Base-by-base conservation (phyloP, 495 filamentous ascomycete species). In the Aspergillus panamensis region DNA sequence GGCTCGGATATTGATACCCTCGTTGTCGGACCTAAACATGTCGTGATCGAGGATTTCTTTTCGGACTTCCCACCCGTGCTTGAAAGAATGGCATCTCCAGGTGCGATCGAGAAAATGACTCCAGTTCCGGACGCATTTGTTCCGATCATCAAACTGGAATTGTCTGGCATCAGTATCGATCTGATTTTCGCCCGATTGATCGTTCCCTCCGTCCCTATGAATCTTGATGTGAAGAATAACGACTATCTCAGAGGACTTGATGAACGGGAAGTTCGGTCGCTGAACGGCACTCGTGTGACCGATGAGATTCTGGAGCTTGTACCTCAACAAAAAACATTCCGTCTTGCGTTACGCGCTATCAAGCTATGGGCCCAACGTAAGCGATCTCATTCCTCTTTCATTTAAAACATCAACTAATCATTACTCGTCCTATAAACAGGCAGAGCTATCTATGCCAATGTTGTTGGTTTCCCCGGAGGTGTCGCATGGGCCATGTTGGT, bases 401-500 rank as follows among this genome's bases (percentile, higher is more conserved):
- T 20, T 12, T 6, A 14, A 39, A 21, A 57, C n/a, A 13, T 35
- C 30, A 31, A 17, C 35, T 35, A n/a, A 40, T 30, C 35, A n/a
- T 51, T 49, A 13, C 8, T 21, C 16, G 17, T 45, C 6, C 9
- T 25, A 13, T 44, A 33, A 54, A 55, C 48, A 87, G 83, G 77
- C 13, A 87, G 92, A 54, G 94, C 90, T 10, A 89, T 97, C 16
- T 97, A 97, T 68, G 88, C 91, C 51, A 96, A 96, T 64, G 89
- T 98, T 58, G 90, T 96, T 55, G 94, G 94, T 14, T 98, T 92
- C 62, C 95, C 94, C 9, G 94, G 94, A 57, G 94, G 94, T 73
- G 91, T 98, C 48, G 94, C 94, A 17, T 98, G 92, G 90, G 94
- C 93, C 30, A 96, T 98, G 87, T 77, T 97, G 63, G 92, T 97